Base-by-base conservation (phyloP, 116 monocot species). In the Papilionanthe hybrid region DNA sequence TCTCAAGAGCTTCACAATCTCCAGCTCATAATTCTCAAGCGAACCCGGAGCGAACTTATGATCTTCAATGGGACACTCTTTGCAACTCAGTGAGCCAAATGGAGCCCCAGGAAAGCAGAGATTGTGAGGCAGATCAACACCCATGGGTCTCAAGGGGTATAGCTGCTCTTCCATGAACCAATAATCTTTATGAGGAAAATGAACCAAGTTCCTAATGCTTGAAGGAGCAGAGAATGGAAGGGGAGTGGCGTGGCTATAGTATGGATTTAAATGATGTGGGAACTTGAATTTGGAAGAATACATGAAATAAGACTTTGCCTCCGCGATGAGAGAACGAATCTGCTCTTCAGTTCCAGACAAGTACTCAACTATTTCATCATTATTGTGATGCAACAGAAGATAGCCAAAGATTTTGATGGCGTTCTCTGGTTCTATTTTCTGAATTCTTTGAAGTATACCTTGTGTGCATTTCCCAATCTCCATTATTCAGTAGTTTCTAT, bases 331-430 rank as follows among this genome's bases (percentile, higher is more conserved):
- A 1, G 79, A 82, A 60, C 42, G 72, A 15, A 88, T 83, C 9
- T 79, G 75, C 7, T 73, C 77, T 4, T 91, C 89, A 44, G 66
- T 43, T 19, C 81, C 82, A 43, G 85, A 49, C 9, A 86, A 85
- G 55, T 79, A 83, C 30, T 81, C 83, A 32, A 83, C 50, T 18
- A 89, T 80, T 80, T 92, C 89, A 66, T 89, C 72, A 72, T 23
- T 9, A 13, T 80, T 72, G 49, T 80, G 77, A 32, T 75, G 75
- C 27, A 89, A 43, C 19, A 89, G 80, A 75, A 92, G 87, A 79
- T 81, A 86, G 17, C 89, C 92, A 41, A 83, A 80, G 67, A 89
- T 87, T 72, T 87, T 87, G 5, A 72, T 78, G 17, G 89, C 85
- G 78, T 82, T 83, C 15, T 86, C 87, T 9, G 87, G 86, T 19